These are phyloP conservation scores for Podospora bellae-mahoneyi DNA, from an alignment of 495 filamentous ascomycete species.

Conservation along the genomic window DNA sequence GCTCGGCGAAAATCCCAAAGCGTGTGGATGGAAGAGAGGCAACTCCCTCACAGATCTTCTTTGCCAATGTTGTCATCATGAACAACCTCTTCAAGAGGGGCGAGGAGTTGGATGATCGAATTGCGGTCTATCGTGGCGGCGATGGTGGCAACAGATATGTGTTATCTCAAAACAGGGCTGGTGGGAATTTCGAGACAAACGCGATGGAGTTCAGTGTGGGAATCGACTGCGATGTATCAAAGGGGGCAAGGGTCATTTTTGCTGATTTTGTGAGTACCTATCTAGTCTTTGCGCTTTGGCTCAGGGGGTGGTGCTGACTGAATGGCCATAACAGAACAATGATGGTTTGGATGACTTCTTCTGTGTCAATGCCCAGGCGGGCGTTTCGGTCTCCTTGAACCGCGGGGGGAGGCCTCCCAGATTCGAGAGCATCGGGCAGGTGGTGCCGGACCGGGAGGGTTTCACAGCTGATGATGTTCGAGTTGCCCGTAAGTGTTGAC, in stretches of 20 bases:
- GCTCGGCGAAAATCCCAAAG: neutral
- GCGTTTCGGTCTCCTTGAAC: slow-evolving; percentile 10
- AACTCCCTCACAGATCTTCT: neutral
- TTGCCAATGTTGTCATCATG: slow-evolving; percentile 4
- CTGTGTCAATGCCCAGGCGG: neutral
- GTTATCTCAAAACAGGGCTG: slow-evolving; percentile 5
- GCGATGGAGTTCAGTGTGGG: slow-evolving; percentile 4
- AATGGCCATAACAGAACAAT: slow-evolving; percentile 9
- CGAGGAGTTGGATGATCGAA: neutral
- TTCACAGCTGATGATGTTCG: slow-evolving; percentile 14
- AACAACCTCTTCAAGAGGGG: neutral
- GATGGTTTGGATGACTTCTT: slow-evolving; percentile 14
- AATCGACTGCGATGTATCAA: slow-evolving; percentile 1
- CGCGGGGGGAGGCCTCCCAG: slow-evolving; percentile 6
- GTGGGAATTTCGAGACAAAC: slow-evolving; percentile 5
- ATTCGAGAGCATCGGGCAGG: slow-evolving; percentile 12
- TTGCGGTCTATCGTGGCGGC: neutral
- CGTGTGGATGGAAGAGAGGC: neutral
- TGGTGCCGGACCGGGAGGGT: neutral
- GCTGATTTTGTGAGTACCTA: slow-evolving; percentile 9
- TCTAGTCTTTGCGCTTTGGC: neutral
- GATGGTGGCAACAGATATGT: neutral
- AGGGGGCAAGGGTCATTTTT: slow-evolving; percentile 1
- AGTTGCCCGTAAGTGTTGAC: slow-evolving; percentile 1
- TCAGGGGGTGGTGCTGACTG: neutral